phyloP scores from a whole-genome alignment of 2,329 filamentous ascomycete genomes.

The Talaromyces sp. region DNA sequence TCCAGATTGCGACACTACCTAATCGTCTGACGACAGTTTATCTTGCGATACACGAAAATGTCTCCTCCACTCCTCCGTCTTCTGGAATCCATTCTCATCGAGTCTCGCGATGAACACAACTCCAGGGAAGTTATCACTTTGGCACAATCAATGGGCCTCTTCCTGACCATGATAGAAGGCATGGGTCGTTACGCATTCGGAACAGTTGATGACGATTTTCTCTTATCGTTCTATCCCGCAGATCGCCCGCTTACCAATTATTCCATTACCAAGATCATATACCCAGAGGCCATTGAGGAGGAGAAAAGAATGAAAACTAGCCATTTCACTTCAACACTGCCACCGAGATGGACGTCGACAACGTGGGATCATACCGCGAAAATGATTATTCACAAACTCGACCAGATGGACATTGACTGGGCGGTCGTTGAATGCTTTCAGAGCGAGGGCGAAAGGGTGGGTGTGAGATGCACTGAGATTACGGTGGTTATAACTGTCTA shows the following conservation, averaged over 20 bases:
- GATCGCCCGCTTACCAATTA: background rate
- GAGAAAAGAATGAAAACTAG: background rate
- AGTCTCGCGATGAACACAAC: background rate
- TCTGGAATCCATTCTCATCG: background rate
- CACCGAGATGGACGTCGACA: background rate
- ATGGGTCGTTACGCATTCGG: background rate
- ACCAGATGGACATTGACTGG: background rate
- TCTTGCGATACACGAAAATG: background rate
- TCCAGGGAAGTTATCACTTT: background rate
- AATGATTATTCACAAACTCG: background rate
- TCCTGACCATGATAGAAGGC: background rate
- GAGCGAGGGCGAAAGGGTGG: background rate
- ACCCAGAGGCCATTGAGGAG: background rate
- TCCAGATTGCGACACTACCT: background rate
- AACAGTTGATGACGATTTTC: background rate
- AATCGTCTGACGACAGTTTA: background rate
- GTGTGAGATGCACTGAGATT: background rate
- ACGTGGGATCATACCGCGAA: background rate
- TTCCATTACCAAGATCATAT: background rate
- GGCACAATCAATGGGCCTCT: background rate
- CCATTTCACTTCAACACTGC: background rate
- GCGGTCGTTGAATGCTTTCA: slow-evolving; percentile 11
- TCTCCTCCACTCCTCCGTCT: background rate
- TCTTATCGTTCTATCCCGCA: background rate
- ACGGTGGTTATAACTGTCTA: slow-evolving; percentile 2